A percentile compares a stretch with the other conserved stretches of the same genome.
Evolutionary conservation across 2,329 filamentous ascomycete species (phyloP).

Genomic region (Colletotrichum cereale): DNA sequence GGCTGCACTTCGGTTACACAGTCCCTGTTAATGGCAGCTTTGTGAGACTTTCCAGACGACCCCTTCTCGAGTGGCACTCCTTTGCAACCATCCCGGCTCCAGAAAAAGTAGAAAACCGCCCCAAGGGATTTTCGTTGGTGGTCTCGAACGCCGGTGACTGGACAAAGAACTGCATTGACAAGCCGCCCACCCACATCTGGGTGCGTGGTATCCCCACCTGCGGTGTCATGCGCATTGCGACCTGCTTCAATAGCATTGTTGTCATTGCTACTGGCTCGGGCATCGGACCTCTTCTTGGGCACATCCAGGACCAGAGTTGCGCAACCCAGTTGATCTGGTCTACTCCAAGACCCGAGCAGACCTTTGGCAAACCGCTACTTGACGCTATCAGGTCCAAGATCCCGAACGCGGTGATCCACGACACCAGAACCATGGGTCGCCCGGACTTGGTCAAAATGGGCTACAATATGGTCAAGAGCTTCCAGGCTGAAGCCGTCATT

Average conservation of each 20-base stretch:
- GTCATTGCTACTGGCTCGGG: slow-evolving; percentile 80
- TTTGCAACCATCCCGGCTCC: slow-evolving; percentile 80
- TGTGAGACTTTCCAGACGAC: slow-evolving; percentile 70
- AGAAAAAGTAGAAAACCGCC: not conserved
- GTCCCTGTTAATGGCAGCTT: slow-evolving; percentile 59
- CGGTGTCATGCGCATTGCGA: slow-evolving; percentile 76
- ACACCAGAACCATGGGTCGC: slow-evolving; percentile 71
- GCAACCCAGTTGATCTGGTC: slow-evolving; percentile 77
- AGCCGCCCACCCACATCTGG: slow-evolving; percentile 73
- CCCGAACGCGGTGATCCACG: slow-evolving; percentile 74
- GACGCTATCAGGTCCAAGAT: slow-evolving; percentile 70
- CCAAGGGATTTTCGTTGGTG: slow-evolving; percentile 73
- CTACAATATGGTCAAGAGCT: slow-evolving; percentile 67
- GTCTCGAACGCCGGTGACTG: slow-evolving; percentile 84
- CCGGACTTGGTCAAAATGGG: slow-evolving; percentile 65
- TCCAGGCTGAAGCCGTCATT: slow-evolving; percentile 76
- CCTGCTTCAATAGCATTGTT: slow-evolving; percentile 74
- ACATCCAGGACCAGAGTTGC: slow-evolving; percentile 63
- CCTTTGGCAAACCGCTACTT: slow-evolving; percentile 71
- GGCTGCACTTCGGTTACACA: slow-evolving; percentile 76
- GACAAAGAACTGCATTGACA: slow-evolving; percentile 73
- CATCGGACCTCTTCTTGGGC: slow-evolving; percentile 76
- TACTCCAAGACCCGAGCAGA: slow-evolving; percentile 70
- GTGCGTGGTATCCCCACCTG: slow-evolving; percentile 75
- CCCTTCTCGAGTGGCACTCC: slow-evolving; percentile 79